phyloP scores from a whole-genome alignment of 2,329 filamentous ascomycete species.

The Pseudocercospora cruenta region DNA sequence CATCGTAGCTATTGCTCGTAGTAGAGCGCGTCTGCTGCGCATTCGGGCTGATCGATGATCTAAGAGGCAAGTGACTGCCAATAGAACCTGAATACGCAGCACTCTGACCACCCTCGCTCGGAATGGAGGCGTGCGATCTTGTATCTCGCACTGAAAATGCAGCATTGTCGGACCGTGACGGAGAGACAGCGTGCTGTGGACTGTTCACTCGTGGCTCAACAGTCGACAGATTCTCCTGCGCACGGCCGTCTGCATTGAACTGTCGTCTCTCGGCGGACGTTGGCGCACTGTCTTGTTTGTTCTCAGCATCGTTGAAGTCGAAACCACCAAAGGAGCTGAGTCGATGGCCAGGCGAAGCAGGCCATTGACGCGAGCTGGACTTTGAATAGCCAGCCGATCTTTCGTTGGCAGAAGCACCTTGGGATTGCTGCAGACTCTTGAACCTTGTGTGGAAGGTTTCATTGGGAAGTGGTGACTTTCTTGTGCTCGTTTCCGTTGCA shows the following conservation, averaged over 20 bases:
- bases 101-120: conserved; percentile 18
- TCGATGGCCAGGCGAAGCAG: background rate
- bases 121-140: background rate
- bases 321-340: conserved; percentile 16
- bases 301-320: conserved; percentile 8
- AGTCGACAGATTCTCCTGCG: background rate
- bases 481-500: background rate
- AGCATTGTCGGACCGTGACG: background rate
- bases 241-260: background rate
- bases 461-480: background rate
- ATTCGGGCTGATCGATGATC: conserved; percentile 3
- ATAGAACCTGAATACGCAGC: conserved; percentile 23
- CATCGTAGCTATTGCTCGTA: conserved; percentile 10
- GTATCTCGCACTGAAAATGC: conserved; percentile 6
- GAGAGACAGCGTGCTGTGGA: background rate
- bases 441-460: background rate
- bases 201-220: background rate
- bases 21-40: conserved; percentile 1
- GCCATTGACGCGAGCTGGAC: background rate
- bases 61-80: conserved; percentile 8
- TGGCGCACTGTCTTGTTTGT: background rate
- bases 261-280: background rate
- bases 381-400: background rate
- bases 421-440: background rate
- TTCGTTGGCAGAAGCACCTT: background rate